Percentiles rank a stretch among this genome's conserved stretches.
Conservation (phyloP, 2,329 filamentous ascomycete species). For the Phialophora tarda region DNA sequence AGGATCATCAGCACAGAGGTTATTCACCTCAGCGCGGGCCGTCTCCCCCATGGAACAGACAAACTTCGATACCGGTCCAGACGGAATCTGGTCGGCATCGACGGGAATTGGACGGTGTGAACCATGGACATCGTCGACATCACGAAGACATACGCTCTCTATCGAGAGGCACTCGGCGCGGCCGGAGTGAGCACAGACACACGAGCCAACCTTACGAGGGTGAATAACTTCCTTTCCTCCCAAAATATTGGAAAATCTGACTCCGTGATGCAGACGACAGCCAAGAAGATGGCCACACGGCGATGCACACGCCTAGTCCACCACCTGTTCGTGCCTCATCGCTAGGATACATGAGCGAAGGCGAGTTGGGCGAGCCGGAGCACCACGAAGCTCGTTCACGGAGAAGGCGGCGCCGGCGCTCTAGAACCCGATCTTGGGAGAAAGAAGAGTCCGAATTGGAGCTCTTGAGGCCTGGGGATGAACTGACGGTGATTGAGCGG, state of each 20-base stretch:
- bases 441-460: background rate
- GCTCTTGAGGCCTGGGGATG: slow-evolving; percentile 23
- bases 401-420: slow-evolving; percentile 3
- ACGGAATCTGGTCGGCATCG: background rate
- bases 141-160: slow-evolving; percentile 6
- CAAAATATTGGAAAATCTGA: background rate
- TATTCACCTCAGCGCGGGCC: slow-evolving; percentile 30
- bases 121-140: background rate
- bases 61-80: background rate
- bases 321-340: slow-evolving; percentile 25
- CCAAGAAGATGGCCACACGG: slow-evolving; percentile 6
- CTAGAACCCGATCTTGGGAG: slow-evolving; percentile 22
- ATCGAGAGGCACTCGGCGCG: slow-evolving; percentile 19
- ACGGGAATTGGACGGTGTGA: background rate
- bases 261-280: slow-evolving; percentile 8
- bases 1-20: background rate
- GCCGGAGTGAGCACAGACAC: slow-evolving; percentile 4
- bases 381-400: slow-evolving; percentile 3
- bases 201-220: slow-evolving; percentile 8
- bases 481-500: slow-evolving; percentile 28
- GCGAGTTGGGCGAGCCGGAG: slow-evolving; percentile 10
- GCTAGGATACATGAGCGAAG: slow-evolving; percentile 11
- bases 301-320: slow-evolving; percentile 23
- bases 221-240: slow-evolving; percentile 3
- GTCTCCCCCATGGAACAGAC: slow-evolving; percentile 2